Evolutionary conservation across 768 basidiomycete species (phyloP).

Genomic region (Coprinopsis marcescibilis): DNA sequence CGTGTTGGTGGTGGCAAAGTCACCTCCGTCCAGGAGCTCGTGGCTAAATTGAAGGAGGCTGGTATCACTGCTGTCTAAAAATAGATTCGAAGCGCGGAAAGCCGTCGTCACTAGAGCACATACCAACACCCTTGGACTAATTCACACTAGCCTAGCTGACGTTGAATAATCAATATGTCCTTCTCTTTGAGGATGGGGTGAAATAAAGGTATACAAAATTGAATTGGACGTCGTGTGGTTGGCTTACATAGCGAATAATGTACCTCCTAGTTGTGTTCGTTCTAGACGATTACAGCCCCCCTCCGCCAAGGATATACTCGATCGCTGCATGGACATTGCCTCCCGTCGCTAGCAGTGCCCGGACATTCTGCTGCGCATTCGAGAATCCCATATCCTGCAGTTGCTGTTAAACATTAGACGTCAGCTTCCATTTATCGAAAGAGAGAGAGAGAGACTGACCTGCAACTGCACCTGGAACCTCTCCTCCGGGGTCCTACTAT

Average conservation of each 20-base stretch:
- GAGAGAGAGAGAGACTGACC: slow-evolving; percentile 33
- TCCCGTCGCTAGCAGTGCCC: slow-evolving; percentile 86
- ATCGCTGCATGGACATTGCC: slow-evolving; percentile 90
- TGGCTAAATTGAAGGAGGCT: slow-evolving; percentile 84
- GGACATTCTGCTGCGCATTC: slow-evolving; percentile 84
- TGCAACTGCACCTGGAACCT: slow-evolving; percentile 84
- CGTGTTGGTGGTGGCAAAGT: slow-evolving; percentile 93
- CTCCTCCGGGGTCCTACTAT: slow-evolving; percentile 81
- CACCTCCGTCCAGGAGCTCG: slow-evolving; percentile 80
- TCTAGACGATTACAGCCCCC: slow-evolving; percentile 48
- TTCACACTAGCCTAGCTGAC: no score
- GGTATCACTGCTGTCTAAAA: slow-evolving; percentile 42
- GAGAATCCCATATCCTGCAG: slow-evolving; percentile 93
- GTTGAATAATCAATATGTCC: no score
- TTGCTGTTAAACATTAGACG: slow-evolving; percentile 45
- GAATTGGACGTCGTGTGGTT: no score
- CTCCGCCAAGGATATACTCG: slow-evolving; percentile 84
- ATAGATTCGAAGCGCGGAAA: no score
- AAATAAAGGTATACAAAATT: no score
- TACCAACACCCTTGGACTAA: no score
- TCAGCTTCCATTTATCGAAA: not conserved
- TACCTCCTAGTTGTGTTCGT: no score
- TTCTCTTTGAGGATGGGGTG: no score
- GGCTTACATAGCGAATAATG: no score
- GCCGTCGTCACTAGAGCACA: no score